Evolutionary conservation across 2,329 filamentous ascomycete genomes (phyloP).

Genomic region (Epichloe sibirici): DNA sequence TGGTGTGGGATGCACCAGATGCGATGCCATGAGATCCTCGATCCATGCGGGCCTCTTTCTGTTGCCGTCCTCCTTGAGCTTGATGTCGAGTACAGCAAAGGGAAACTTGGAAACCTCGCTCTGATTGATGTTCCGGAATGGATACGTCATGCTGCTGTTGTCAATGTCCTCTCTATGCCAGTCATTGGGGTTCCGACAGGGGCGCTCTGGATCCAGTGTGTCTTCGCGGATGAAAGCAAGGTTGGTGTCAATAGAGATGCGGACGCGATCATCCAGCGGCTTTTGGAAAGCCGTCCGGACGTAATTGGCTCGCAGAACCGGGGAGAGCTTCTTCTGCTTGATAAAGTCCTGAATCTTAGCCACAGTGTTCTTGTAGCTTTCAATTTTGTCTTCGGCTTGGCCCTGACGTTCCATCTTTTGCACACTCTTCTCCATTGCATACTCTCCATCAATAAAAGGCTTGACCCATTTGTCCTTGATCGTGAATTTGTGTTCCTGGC

Average conservation of each 20-base stretch:
- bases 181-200: constrained; percentile 73
- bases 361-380: constrained; percentile 59
- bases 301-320: constrained; percentile 84
- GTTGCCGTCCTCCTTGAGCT: constrained; percentile 55
- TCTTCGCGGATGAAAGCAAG: constrained; percentile 76
- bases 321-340: constrained; percentile 63
- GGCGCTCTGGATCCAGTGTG: constrained; percentile 67
- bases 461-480: constrained; percentile 94
- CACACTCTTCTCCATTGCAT: constrained; percentile 83
- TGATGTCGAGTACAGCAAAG: constrained; percentile 85
- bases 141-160: constrained; percentile 67
- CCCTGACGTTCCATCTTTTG: constrained; percentile 75
- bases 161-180: constrained; percentile 95
- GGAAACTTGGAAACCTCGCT: constrained; percentile 88
- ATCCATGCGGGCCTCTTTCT: constrained; percentile 75
- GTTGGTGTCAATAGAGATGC: constrained; percentile 87
- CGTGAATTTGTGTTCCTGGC: constrained; percentile 65
- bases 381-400: constrained; percentile 51
- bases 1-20: constrained; percentile 79
- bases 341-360: constrained; percentile 71
- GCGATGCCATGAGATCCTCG: constrained; percentile 80
- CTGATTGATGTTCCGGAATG: constrained; percentile 76
- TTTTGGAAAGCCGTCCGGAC: constrained; percentile 93
- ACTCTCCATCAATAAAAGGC: constrained; percentile 73
- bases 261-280: constrained; percentile 77